Percentiles rank a stretch among this genome's conserved stretches.
phyloP scores from a whole-genome alignment of 768 basidiomycete species.

The Leccinum longicurvipes region DNA sequence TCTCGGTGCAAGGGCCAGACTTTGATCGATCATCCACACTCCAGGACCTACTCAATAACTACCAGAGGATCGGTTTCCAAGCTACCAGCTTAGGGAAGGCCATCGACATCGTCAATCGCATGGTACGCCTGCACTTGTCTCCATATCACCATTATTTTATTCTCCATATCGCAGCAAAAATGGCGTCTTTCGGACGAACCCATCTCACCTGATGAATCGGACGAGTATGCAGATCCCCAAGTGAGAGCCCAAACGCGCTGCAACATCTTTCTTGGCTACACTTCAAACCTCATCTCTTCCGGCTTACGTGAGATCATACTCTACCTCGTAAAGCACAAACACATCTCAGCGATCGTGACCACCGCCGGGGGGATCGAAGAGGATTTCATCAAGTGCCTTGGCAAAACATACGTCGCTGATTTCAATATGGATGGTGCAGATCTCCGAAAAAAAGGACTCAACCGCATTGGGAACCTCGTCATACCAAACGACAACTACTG shows the following conservation, averaged over 20 bases:
- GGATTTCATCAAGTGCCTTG: conserved; percentile 98
- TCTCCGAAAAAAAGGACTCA: conserved; percentile 86
- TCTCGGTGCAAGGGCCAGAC: conserved; percentile 83
- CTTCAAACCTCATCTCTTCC: conserved; percentile 97
- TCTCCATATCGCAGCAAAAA: conserved; percentile 51
- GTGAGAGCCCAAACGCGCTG: conserved; percentile 71
- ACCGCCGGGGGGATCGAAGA: conserved; percentile 99
- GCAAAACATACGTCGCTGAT: conserved; percentile 92
- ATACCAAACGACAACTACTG: conserved; percentile 99
- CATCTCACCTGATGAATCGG: conserved; percentile 62
- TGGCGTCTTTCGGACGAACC: conserved; percentile 91
- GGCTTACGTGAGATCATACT: conserved; percentile 91
- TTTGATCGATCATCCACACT: conserved; percentile 71
- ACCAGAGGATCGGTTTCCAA: conserved; percentile 94
- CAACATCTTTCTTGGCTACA: conserved; percentile 94
- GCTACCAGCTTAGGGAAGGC: conserved; percentile 90
- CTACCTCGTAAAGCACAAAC: conserved; percentile 89
- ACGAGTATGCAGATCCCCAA: conserved; percentile 55
- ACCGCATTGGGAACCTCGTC: conserved; percentile 93
- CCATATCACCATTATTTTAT: background rate
- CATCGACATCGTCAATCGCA: conserved; percentile 86
- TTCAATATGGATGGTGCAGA: conserved; percentile 90
- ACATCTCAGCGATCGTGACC: conserved; percentile 87
- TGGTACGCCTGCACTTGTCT: conserved; percentile 51
- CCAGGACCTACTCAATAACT: conserved; percentile 67